Evolutionary conservation across 345 rosid genomes (phyloP).

Genomic region (Geranium rotundifolium): DNA sequence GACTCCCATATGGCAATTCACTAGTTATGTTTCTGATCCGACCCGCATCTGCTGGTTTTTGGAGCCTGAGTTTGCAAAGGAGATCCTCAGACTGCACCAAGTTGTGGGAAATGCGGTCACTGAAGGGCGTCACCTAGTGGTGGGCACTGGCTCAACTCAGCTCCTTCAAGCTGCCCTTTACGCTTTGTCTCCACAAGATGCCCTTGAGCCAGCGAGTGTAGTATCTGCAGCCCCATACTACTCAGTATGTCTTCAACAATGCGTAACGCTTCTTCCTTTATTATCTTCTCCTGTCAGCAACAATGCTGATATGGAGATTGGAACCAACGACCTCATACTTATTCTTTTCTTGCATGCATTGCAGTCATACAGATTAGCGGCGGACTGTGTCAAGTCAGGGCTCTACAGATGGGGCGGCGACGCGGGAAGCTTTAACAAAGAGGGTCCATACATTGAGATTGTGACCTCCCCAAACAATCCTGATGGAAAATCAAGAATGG

Average conservation of each 20-base stretch:
- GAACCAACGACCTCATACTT: too few relatives aligned
- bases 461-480: constrained; percentile 95
- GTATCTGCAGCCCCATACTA: constrained; percentile 79
- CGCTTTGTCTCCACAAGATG: constrained; percentile 53
- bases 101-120: constrained; percentile 82
- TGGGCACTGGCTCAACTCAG: constrained; percentile 91
- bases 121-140: constrained; percentile 48
- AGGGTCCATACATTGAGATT: constrained; percentile 73
- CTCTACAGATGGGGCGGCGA: constrained; percentile 88
- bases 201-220: constrained; percentile 52
- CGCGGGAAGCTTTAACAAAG: constrained; percentile 37
- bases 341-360: background rate
- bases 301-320: too few relatives aligned
- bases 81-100: constrained; percentile 53
- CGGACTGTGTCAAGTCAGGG: constrained; percentile 71
- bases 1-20: constrained; percentile 79
- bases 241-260: constrained; percentile 39
- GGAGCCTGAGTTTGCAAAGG: constrained; percentile 57
- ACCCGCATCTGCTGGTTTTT: constrained; percentile 75
- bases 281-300: background rate
- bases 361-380: constrained; percentile 68
- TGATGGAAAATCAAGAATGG: constrained; percentile 55
- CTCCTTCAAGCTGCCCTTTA: constrained; percentile 73
- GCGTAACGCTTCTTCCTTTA: too few relatives aligned
- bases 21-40: constrained; percentile 74